These are phyloP conservation scores for Puccinia hordei DNA, from an alignment of 1,284 basidiomycete genomes.

Conservation along the genomic window DNA sequence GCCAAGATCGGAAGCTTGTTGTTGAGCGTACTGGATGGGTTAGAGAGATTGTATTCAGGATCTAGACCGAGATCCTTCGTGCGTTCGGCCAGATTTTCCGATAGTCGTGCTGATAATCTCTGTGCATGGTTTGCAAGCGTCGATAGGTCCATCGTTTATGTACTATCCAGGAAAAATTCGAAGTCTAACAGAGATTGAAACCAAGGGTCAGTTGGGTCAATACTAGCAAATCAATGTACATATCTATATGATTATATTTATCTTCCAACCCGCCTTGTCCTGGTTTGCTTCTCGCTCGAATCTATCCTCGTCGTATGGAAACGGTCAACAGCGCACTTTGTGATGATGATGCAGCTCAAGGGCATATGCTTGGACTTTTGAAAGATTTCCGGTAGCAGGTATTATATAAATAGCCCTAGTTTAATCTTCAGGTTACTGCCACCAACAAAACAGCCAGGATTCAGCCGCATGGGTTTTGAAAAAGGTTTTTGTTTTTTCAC, in stretches of 20 bases:
- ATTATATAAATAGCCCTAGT: too few species aligned
- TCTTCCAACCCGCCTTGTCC: not conserved
- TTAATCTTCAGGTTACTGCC: too few species aligned
- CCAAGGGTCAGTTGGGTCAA: not conserved
- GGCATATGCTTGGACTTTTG: too few species aligned
- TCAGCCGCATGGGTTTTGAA: too few species aligned
- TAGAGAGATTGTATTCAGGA: constrained; percentile 41
- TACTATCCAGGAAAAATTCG: not conserved
- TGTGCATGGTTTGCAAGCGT: constrained; percentile 47
- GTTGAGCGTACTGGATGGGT: constrained; percentile 32
- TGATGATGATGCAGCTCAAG: too few species aligned
- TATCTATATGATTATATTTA: not conserved
- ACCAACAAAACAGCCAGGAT: too few species aligned
- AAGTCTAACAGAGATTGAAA: constrained; percentile 6
- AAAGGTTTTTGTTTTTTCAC: too few species aligned
- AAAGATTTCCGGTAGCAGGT: too few species aligned
- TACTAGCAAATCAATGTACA: not conserved
- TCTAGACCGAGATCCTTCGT: constrained; percentile 48
- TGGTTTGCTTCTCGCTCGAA: not conserved
- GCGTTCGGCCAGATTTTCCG: constrained; percentile 47
- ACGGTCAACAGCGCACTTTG: not conserved
- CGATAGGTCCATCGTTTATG: constrained; percentile 46
- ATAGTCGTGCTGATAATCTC: constrained; percentile 43
- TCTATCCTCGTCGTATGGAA: not conserved
- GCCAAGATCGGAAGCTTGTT: constrained; percentile 44